Evolutionary conservation across 345 rosid genomes (phyloP).

Genomic region (Populus ilicifolia): DNA sequence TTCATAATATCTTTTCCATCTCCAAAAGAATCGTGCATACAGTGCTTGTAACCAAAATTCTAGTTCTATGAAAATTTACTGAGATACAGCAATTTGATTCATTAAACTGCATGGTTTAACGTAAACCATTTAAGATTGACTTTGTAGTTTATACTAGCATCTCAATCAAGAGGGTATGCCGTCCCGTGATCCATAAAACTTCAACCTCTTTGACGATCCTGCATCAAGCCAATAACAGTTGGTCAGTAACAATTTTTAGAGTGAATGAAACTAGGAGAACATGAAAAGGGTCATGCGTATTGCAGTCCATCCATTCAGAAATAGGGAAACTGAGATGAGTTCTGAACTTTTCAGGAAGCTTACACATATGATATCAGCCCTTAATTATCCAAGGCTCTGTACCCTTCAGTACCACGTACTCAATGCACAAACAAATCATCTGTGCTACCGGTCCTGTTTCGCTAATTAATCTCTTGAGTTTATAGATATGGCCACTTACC

Average conservation of each 20-base stretch:
- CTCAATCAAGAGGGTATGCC: neutral
- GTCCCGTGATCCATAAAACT: neutral
- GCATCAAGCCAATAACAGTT: neutral
- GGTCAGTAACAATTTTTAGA: no score
- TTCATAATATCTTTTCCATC: no score
- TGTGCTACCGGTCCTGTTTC: neutral
- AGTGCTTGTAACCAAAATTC: neutral
- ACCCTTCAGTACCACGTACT: neutral
- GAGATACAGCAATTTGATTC: neutral
- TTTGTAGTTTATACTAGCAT: neutral
- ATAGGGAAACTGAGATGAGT: slow-evolving; percentile 43
- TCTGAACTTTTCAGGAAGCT: slow-evolving; percentile 1
- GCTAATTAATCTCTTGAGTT: neutral
- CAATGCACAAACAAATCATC: slow-evolving; percentile 10
- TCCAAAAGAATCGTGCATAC: no score
- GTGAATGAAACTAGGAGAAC: neutral
- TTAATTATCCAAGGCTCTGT: neutral
- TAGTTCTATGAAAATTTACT: neutral
- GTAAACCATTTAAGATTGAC: neutral
- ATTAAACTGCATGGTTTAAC: neutral
- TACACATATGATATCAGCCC: neutral
- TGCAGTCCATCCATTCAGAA: slow-evolving; percentile 38
- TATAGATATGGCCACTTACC: neutral
- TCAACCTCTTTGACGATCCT: neutral
- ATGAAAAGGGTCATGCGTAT: slow-evolving; percentile 15